Evolutionary conservation across 106 monocot species (phyloP), one percentile per base, ranked within the genome.

Genomic region (Dioscorea zingiberensis): DNA sequence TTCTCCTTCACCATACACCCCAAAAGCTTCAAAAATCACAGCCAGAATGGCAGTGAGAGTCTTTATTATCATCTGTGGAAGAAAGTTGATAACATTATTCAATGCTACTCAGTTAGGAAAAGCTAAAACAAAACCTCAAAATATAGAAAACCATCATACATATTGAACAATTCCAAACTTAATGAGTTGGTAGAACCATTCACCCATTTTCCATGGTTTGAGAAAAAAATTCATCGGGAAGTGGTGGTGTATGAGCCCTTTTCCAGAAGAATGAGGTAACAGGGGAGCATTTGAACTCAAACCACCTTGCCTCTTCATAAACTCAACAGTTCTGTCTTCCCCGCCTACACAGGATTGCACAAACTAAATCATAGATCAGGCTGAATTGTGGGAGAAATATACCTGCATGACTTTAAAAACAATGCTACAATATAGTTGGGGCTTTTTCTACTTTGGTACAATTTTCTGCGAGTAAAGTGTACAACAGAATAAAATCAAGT

Each of bases 141-240:
- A 46, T 7, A 57, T 48, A 18, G 49, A 57, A 62, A 23, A 13
- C 49, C 17, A 29, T 69, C 85, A 69, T 94, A 94, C 94, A 74
- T 94, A 94, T 91, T 94, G 94, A 59, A 90, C 76, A 66, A 90
- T 85, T 63, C 94, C 94, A 78, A 94, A 76, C 80, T 94, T 94
- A 48, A 91, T 80, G 73, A 89, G 47, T 29, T 78, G 81, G 63
- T 84, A 89, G 64, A 94, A 90, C 73, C 79, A 79, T 67, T 71
- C 71, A 45, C 86, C 94, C 59, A 94, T 28, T 77, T 73, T 90
- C 94, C 94, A 94, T 25, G 90, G 94, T 66, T 80, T 90, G 59
- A 87, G 26, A 27, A 94, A 63, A 74, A 71, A 85, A 19, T 87
- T 94, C 70, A 94, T 73, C 47, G 94, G 94, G 59, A 94, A 94